Evolutionary conservation across 371 early-diverging fungal species (phyloP).

Genomic region (Lichtheimia ornata): DNA sequence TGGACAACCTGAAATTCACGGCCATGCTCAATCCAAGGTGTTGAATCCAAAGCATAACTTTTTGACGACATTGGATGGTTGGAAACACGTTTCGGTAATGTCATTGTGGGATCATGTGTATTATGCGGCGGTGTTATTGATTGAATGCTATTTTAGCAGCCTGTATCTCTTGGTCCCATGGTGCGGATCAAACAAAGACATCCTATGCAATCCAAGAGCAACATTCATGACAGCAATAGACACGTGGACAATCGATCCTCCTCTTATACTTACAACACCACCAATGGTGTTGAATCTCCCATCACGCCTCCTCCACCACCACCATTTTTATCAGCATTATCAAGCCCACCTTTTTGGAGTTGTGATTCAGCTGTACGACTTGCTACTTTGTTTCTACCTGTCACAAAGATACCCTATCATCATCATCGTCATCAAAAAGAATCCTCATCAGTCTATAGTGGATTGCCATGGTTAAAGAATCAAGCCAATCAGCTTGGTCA

Average conservation of each 20-base stretch:
- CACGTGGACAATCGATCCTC: too few relatives aligned
- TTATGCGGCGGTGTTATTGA: too few relatives aligned
- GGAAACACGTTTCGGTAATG: not conserved
- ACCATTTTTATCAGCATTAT: too few relatives aligned
- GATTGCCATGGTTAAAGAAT: not conserved
- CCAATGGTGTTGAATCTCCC: too few relatives aligned
- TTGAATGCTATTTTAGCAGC: not conserved
- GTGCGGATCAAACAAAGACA: not conserved
- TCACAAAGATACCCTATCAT: slow-evolving; percentile 24
- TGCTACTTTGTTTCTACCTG: slow-evolving; percentile 34
- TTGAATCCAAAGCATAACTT: slow-evolving; percentile 27
- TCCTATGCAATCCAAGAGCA: slow-evolving; percentile 18
- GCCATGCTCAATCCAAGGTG: slow-evolving; percentile 51
- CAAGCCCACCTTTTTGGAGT: too few relatives aligned
- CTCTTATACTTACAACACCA: too few relatives aligned
- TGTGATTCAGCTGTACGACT: slow-evolving; percentile 6
- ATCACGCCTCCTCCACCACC: too few relatives aligned
- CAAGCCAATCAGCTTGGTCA: not conserved
- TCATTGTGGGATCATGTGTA: too few relatives aligned
- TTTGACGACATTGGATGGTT: not conserved
- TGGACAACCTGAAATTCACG: slow-evolving; percentile 59
- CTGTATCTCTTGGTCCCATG: not conserved
- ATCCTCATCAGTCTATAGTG: too few relatives aligned
- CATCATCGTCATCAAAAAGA: not conserved
- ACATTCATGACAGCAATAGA: too few relatives aligned